These are phyloP conservation scores for Ramalina intermedia DNA, from an alignment of 495 filamentous ascomycete genomes.

Conservation along the genomic window DNA sequence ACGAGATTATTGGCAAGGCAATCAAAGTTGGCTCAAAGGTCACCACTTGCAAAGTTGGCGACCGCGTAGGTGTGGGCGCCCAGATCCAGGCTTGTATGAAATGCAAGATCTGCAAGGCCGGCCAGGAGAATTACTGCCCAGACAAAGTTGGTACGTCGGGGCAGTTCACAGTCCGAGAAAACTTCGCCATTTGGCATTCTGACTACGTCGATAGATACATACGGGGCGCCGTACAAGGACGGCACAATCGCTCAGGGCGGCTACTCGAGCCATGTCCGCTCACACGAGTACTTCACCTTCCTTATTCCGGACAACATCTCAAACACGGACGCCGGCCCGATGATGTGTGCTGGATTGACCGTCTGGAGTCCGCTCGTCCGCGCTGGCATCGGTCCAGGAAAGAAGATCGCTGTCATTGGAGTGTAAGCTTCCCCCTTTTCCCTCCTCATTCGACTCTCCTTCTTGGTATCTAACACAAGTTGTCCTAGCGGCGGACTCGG, in stretches of 20 bases:
- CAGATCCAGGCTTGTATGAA: conserved; percentile 60
- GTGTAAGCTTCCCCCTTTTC: conserved; percentile 20
- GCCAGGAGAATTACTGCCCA: conserved; percentile 71
- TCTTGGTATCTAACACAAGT: conserved; percentile 17
- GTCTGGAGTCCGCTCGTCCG: conserved; percentile 61
- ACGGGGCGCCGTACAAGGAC: conserved; percentile 47
- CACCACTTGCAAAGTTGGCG: conserved; percentile 51
- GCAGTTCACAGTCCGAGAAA: neutral
- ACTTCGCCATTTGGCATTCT: neutral
- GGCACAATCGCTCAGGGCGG: conserved; percentile 51
- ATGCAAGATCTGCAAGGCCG: conserved; percentile 51
- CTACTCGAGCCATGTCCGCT: conserved; percentile 55
- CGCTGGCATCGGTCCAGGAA: conserved; percentile 10
- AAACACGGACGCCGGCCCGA: conserved; percentile 57
- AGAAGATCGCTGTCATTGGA: conserved; percentile 38
- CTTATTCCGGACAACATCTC: conserved; percentile 64
- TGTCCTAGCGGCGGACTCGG: conserved; percentile 48
- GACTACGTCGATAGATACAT: conserved; percentile 35
- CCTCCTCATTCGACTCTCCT: neutral
- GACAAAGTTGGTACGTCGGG: conserved; percentile 33
- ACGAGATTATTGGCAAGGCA: conserved; percentile 60
- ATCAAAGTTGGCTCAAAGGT: conserved; percentile 57
- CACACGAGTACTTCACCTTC: conserved; percentile 56
- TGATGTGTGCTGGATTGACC: conserved; percentile 82
- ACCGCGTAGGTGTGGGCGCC: conserved; percentile 68